A percentile compares a stretch with the other conserved stretches of the same genome.
Evolutionary conservation across 345 rosid species (phyloP).

Genomic region (Mercurialis annua): DNA sequence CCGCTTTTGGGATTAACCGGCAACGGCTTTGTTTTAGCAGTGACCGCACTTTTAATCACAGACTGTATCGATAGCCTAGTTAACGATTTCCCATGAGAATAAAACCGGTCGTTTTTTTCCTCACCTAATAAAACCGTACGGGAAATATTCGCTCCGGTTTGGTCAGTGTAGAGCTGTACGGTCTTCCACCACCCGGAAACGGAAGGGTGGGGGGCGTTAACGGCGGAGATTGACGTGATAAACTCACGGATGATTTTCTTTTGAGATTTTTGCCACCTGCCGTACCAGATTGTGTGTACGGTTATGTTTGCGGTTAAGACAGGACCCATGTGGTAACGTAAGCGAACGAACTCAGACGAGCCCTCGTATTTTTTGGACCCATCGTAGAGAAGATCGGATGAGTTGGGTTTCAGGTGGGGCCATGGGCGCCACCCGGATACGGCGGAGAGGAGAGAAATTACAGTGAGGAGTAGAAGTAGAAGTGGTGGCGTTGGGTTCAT

Average conservation of each 20-base stretch:
- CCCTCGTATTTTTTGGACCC: slow-evolving; percentile 85
- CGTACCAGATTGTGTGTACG: slow-evolving; percentile 93
- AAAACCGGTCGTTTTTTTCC: slow-evolving; percentile 88
- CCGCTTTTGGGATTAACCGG: slow-evolving; percentile 74
- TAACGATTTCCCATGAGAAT: slow-evolving; percentile 81
- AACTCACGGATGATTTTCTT: slow-evolving; percentile 86
- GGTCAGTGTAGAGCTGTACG: slow-evolving; percentile 84
- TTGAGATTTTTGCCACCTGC: slow-evolving; percentile 65
- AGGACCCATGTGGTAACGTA: slow-evolving; percentile 96
- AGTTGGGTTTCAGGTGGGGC: slow-evolving; percentile 50
- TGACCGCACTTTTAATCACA: slow-evolving; percentile 77
- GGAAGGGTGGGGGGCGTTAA: slow-evolving; percentile 50
- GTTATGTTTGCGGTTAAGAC: slow-evolving; percentile 84
- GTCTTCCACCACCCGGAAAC: slow-evolving; percentile 96
- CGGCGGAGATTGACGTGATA: slow-evolving; percentile 71
- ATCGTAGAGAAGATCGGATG: slow-evolving; percentile 43
- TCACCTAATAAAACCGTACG: slow-evolving; percentile 41
- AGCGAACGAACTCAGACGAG: slow-evolving; percentile 76
- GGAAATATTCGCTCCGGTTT: slow-evolving; percentile 47
- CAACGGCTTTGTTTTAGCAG: slow-evolving; percentile 59
- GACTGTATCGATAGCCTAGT: slow-evolving; percentile 82
- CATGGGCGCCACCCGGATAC: slow-evolving; percentile 63
- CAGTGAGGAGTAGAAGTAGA: background rate
- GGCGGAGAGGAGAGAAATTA: slow-evolving; percentile 24
- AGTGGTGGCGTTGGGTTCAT: slow-evolving; percentile 8